Evolutionary conservation across 768 basidiomycete genomes (phyloP), one percentile per base, ranked within the genome.

Genomic region (Mycena albidolilacea): DNA sequence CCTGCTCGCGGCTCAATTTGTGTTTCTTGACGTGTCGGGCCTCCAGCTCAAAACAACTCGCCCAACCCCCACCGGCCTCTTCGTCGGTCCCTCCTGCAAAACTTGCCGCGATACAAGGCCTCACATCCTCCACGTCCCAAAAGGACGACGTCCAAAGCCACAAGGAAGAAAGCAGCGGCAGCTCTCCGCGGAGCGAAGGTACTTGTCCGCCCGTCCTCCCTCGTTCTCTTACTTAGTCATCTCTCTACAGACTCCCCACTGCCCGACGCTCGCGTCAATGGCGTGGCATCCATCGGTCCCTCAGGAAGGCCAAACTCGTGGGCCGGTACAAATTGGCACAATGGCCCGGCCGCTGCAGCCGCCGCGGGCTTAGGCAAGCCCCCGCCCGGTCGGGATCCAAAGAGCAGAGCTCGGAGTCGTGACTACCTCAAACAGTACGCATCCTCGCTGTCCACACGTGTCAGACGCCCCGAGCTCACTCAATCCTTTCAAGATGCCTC

Each of bases 381-480:
- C 50, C 92, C 89, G 30, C 90, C 92, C 10, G 95, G 93, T 43
- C 91, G 96, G 69, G 97, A 98, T 83, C 96, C 96, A n/a, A 97
- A 98, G 83, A 94, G 95, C 78, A 90, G 97, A 78, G 96, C 97
- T 54, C 89, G 96, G 70, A 97, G 96, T 84, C 88, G 97, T 67
- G 98, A 99, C 74, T 99, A 98, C 81, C 89, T 99, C 77, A 99
- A 99, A 83, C 97, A 99, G 92, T 96, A 78, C 54, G 75, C 79
- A 93, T 87, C 79, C 93, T 87, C 66, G 44, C 39, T n/a, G 17
- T 54, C 21, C 61, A 50, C 59, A 68, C 63, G 39, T 70, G 54
- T 71, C 64, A 30, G 39, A 39, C 60, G 52, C 41, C 71, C 10
- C 41, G 14, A 39, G 50, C 74, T 65, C 59, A 65, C 62, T 37